Conservation (phyloP, 1,284 basidiomycete genomes). For the Marasmius tenuissimus region DNA sequence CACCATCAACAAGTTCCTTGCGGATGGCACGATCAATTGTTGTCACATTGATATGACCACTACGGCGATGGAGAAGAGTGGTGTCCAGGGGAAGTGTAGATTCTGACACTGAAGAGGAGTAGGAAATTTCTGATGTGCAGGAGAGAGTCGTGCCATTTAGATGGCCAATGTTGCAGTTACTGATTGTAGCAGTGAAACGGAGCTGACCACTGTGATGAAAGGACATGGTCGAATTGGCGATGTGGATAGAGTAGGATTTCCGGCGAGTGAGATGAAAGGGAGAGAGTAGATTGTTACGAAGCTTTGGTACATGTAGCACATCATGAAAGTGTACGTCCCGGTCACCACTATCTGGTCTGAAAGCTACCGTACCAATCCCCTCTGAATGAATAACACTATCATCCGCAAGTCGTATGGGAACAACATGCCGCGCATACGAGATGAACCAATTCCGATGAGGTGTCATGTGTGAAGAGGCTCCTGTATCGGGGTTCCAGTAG, state of each 20-base stretch:
- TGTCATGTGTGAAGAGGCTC: conserved; percentile 11
- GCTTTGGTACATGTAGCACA: conserved; percentile 33
- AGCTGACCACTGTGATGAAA: conserved; percentile 1
- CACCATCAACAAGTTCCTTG: conserved; percentile 4
- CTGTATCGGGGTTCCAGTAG: conserved; percentile 11
- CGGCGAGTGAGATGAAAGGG: conserved; percentile 19
- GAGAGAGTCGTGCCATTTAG: no score
- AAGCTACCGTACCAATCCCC: conserved; percentile 29
- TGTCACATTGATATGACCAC: conserved; percentile 19
- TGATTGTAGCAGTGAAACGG: conserved; percentile 14
- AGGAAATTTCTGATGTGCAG: no score
- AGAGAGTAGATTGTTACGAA: conserved; percentile 31
- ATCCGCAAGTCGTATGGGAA: conserved; percentile 29
- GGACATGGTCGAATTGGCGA: conserved; percentile 14
- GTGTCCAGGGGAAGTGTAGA: conserved; percentile 17
- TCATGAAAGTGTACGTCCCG: conserved; percentile 24
- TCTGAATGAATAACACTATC: conserved; percentile 27
- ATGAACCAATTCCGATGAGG: conserved; percentile 7
- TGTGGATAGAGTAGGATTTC: conserved; percentile 12
- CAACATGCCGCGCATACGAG: conserved; percentile 20
- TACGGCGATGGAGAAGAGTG: conserved; percentile 24
- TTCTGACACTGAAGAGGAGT: no score
- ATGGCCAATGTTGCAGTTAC: no score
- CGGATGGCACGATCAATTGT: not conserved
- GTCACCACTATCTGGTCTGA: conserved; percentile 21